These are phyloP conservation scores for Corynascus novoguineensis DNA, from an alignment of 495 filamentous ascomycete species.

Conservation along the genomic window DNA sequence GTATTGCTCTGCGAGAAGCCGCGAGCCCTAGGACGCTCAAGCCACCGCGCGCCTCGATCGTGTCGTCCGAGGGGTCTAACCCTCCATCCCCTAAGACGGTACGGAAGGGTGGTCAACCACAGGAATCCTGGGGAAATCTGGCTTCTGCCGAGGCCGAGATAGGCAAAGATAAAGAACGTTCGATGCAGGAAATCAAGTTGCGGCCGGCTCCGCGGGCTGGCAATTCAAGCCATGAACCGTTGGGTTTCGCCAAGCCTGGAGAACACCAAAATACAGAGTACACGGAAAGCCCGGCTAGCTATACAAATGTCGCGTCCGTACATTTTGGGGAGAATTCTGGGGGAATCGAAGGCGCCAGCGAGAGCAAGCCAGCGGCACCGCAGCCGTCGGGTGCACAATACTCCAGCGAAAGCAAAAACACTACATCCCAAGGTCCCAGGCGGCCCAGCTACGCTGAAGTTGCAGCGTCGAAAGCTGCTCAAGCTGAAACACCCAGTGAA, in stretches of 20 bases:
- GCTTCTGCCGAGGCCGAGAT: not conserved
- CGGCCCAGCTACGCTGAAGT: not conserved
- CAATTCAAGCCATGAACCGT: not conserved
- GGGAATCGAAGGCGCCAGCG: too few relatives aligned
- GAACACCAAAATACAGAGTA: not conserved
- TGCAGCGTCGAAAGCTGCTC: not conserved
- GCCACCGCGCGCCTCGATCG: not conserved
- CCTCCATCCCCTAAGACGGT: not conserved
- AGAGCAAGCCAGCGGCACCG: too few relatives aligned
- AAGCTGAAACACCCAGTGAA: not conserved
- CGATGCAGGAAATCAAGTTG: not conserved
- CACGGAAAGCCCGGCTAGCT: not conserved
- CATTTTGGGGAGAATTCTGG: too few relatives aligned
- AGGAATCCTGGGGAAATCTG: not conserved
- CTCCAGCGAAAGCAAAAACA: not conserved
- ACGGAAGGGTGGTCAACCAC: not conserved
- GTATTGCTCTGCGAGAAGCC: constrained; percentile 21
- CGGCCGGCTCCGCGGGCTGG: not conserved
- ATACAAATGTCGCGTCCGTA: too few relatives aligned
- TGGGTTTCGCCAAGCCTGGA: not conserved
- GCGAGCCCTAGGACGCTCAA: constrained; percentile 11
- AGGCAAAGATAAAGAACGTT: not conserved
- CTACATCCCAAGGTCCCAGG: not conserved
- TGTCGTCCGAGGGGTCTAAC: constrained; percentile 8
- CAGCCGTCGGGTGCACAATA: too few relatives aligned